Percentiles rank a stretch among this genome's conserved stretches.
Conservation (phyloP, 495 filamentous ascomycete species). For the Zalerion maritima region DNA sequence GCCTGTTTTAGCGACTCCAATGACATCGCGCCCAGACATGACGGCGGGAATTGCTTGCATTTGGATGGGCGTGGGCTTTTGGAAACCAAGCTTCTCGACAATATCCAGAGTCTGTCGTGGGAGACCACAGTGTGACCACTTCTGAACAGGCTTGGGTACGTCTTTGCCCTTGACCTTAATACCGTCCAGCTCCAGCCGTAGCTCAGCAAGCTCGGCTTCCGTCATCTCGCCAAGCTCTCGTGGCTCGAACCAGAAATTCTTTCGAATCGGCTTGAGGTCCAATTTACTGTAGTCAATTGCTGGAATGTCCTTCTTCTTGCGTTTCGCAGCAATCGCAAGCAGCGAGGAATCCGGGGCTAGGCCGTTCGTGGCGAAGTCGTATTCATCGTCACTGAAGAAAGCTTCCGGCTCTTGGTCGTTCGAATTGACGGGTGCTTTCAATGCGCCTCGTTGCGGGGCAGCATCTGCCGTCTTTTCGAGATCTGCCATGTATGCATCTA, state of each 20-base stretch:
- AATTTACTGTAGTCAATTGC: slow-evolving; percentile 71
- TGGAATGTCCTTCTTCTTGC: slow-evolving; percentile 95
- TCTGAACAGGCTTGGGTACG: slow-evolving; percentile 82
- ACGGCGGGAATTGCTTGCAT: slow-evolving; percentile 87
- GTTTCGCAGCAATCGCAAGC: slow-evolving; percentile 73
- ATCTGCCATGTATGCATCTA: slow-evolving; percentile 91
- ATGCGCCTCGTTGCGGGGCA: slow-evolving; percentile 25
- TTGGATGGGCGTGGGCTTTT: slow-evolving; percentile 85
- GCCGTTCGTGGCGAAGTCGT: slow-evolving; percentile 57
- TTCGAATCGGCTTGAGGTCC: slow-evolving; percentile 73
- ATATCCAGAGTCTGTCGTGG: slow-evolving; percentile 80
- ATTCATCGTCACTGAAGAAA: slow-evolving; percentile 75
- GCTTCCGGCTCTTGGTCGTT: slow-evolving; percentile 55
- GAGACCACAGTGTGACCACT: slow-evolving; percentile 92
- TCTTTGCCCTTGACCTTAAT: slow-evolving; percentile 83
- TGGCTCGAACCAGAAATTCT: slow-evolving; percentile 88
- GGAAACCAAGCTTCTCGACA: slow-evolving; percentile 68
- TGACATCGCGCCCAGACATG: slow-evolving; percentile 92
- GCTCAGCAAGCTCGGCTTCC: slow-evolving; percentile 64
- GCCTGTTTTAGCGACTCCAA: slow-evolving; percentile 93
- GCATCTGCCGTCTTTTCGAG: slow-evolving; percentile 31
- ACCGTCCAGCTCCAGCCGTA: slow-evolving; percentile 79
- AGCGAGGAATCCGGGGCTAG: slow-evolving; percentile 64
- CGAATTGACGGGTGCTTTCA: slow-evolving; percentile 15
- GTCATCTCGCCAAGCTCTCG: slow-evolving; percentile 71